phyloP scores from a whole-genome alignment of 352 stramenopile genomes.

The Salisapilia sapeloensis region DNA sequence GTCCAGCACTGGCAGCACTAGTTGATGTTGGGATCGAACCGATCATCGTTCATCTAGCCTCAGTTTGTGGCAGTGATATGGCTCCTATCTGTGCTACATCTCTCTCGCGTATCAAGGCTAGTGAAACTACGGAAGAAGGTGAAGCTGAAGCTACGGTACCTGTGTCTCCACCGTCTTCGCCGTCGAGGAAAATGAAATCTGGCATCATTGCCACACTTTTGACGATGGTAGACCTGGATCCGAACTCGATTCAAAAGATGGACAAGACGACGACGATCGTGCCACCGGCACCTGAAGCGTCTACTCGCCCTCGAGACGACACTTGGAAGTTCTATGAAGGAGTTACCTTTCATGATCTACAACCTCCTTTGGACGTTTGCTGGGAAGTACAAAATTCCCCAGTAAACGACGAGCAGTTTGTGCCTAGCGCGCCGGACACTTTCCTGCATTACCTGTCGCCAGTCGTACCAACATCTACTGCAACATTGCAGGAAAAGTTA shows the following conservation, averaged over 20 bases:
- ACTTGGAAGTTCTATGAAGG: too few species aligned
- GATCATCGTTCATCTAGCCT: conserved; percentile 46
- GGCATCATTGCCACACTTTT: conserved; percentile 51
- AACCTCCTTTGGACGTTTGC: conserved; percentile 27
- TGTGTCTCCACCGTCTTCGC: neutral
- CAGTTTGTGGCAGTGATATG: conserved; percentile 26
- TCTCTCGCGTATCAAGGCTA: conserved; percentile 64
- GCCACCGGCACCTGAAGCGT: conserved; percentile 6
- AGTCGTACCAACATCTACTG: conserved; percentile 19
- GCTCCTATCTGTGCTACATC: conserved; percentile 45
- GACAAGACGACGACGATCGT: conserved; percentile 40
- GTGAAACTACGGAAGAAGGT: conserved; percentile 12
- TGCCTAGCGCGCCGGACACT: conserved; percentile 36
- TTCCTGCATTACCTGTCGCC: conserved; percentile 28
- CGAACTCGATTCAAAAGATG: conserved; percentile 38
- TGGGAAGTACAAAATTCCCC: conserved; percentile 55
- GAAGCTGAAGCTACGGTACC: conserved; percentile 3
- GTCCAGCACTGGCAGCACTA: conserved; percentile 20
- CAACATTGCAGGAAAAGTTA: conserved; percentile 52
- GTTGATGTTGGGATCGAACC: conserved; percentile 29
- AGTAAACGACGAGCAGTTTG: conserved; percentile 51
- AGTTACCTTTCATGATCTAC: too few species aligned
- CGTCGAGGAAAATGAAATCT: conserved; percentile 42
- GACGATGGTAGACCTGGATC: conserved; percentile 66
- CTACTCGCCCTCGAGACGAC: too few species aligned